Conservation (phyloP, 345 rosid species). For the Mangifera indica region DNA sequence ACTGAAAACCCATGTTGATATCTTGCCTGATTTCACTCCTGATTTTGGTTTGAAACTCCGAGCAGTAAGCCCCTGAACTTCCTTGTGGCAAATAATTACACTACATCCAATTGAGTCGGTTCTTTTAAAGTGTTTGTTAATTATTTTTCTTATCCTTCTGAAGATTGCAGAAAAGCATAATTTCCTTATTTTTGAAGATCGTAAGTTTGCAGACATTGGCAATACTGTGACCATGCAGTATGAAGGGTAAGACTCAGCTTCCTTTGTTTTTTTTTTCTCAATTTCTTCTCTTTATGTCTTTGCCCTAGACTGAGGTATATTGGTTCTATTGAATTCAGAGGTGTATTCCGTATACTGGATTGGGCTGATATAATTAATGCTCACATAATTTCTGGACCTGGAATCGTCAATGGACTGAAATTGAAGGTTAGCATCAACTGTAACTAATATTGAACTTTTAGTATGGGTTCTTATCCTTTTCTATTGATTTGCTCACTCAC, state of each 20-base stretch:
- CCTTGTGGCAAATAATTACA: background rate
- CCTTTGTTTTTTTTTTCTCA: background rate
- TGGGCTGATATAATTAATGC: constrained; percentile 97
- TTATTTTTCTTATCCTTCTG: background rate
- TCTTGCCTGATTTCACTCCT: constrained; percentile 86
- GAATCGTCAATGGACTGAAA: constrained; percentile 90
- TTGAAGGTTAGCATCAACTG: constrained; percentile 55
- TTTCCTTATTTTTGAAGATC: constrained; percentile 91
- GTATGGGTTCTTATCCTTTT: constrained; percentile 5
- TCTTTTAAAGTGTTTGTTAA: background rate
- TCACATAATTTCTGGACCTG: constrained; percentile 93
- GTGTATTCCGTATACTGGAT: constrained; percentile 74
- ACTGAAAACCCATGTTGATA: constrained; percentile 95
- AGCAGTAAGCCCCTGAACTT: constrained; percentile 42
- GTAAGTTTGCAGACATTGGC: constrained; percentile 98
- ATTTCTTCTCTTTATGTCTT: constrained; percentile 1
- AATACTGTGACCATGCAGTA: constrained; percentile 98
- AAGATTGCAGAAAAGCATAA: constrained; percentile 90
- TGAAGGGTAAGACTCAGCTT: constrained; percentile 62
- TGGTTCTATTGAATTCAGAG: constrained; percentile 44
- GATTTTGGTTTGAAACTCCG: constrained; percentile 91
- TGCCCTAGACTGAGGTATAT: constrained; percentile 7
- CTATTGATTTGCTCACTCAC: constrained; percentile 6
- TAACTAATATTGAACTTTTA: background rate
- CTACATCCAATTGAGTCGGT: background rate